Base-by-base conservation (phyloP, 2,329 filamentous ascomycete genomes). In the Cordyceps farinosa region DNA sequence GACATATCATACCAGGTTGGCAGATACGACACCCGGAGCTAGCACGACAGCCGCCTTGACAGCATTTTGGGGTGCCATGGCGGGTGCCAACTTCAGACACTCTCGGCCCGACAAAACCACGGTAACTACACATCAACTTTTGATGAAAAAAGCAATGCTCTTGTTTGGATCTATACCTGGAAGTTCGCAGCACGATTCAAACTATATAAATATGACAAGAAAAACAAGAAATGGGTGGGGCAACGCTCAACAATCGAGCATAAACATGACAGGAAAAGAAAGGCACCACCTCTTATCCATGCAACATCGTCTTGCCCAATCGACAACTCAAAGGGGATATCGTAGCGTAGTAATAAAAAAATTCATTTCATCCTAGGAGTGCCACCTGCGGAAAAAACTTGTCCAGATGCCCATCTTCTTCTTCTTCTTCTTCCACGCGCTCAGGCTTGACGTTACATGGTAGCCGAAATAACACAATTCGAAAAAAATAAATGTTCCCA, bases 401-500 rank as follows among this genome's bases (percentile, higher is more conserved):
- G 44, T 34, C 52, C 36, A 53, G 36, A 62, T 62, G 61, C 61
- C 53, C 32, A 29, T 22, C n/a, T 51, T 51, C 13, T 9, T 27
- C n/a, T 40, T 22, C n/a, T 51, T 51, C 13, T 9, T 27, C n/a
- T 40, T 50, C 13, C 44, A 56, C 36, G 53, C 53, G 17, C 30
- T 38, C 11, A 36, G 58, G 36, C 38, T 45, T 29, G 58, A 53
- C 58, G 58, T 53, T 61, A 54, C 48, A 61, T 53, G 42, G 30
- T 27, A 27, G 48, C 50, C 38, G 13, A 61, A 61, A 61, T 38
- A 40, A 53, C 48, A 61, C 40, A 61, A 47, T 30, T 53, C 50
- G 11, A 54, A 54, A 45, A 47, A 53, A 61, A 61, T 45, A n/a
- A 36, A 45, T 61, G 50, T 54, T 52, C 48, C 58, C 58, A 27